Evolutionary conservation across 345 rosid genomes (phyloP).

Genomic region (Murraya paniculata): DNA sequence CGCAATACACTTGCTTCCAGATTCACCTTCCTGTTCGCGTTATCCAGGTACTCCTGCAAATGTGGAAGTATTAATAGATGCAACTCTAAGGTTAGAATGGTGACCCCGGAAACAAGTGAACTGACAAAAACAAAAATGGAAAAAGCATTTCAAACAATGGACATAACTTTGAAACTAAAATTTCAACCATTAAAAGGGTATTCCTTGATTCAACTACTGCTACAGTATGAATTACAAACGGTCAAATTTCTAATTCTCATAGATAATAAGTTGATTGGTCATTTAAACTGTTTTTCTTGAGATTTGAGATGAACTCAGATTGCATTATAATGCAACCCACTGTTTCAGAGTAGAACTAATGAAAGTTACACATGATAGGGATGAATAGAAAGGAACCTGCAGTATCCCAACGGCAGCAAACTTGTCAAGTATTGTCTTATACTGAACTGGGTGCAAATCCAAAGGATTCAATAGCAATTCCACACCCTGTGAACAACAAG

Average conservation of each 20-base stretch:
- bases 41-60: conserved; percentile 71
- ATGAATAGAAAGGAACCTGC: conserved; percentile 50
- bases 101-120: not conserved
- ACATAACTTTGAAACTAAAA: not conserved
- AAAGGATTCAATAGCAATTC: conserved; percentile 60
- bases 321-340: not conserved
- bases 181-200: not conserved
- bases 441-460: conserved; percentile 48
- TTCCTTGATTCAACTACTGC: not conserved
- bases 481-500: conserved; percentile 45
- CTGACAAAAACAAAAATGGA: not conserved
- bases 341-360: not conserved
- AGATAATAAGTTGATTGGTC: not conserved
- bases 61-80: conserved; percentile 11
- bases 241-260: not conserved
- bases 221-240: not conserved
- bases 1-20: conserved; percentile 19
- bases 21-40: conserved; percentile 41
- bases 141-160: not conserved
- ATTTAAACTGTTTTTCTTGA: not conserved
- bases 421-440: conserved; percentile 71
- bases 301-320: not conserved
- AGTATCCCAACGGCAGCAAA: conserved; percentile 90
- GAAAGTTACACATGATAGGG: not conserved
- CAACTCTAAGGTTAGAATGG: not conserved